Conservation (phyloP, 2,329 filamentous ascomycete genomes). For the Trichoderma sp. region DNA sequence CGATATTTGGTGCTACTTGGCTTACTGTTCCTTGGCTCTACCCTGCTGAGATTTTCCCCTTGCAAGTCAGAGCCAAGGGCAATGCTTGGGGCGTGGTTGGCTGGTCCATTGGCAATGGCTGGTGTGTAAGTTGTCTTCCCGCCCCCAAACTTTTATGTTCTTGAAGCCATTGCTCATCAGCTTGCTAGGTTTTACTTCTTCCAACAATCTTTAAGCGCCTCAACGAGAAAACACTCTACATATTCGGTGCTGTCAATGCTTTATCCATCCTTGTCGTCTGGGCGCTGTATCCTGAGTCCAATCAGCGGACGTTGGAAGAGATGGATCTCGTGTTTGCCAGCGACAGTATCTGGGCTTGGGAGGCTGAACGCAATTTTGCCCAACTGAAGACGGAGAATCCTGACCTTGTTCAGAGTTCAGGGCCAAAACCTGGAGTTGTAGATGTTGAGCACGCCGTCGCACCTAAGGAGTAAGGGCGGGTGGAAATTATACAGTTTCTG, state of each 20-base stretch:
- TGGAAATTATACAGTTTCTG: neutral
- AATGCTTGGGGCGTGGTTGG: constrained; percentile 75
- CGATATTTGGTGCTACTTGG: constrained; percentile 45
- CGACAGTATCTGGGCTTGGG: constrained; percentile 67
- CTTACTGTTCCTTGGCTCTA: constrained; percentile 60
- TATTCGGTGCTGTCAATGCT: constrained; percentile 68
- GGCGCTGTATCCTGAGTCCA: constrained; percentile 72
- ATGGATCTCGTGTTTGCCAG: constrained; percentile 72
- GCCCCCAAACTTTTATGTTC: neutral
- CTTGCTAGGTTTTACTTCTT: constrained; percentile 43
- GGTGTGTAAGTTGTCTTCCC: constrained; percentile 36
- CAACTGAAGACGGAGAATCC: constrained; percentile 61
- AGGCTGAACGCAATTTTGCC: constrained; percentile 64
- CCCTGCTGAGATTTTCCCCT: constrained; percentile 70
- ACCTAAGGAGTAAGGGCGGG: neutral
- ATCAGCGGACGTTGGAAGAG: constrained; percentile 70
- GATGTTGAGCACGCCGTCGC: constrained; percentile 26
- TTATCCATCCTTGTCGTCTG: constrained; percentile 68
- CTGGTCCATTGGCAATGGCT: constrained; percentile 74
- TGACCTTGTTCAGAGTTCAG: constrained; percentile 33
- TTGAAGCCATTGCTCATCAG: constrained; percentile 30
- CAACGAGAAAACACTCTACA: constrained; percentile 69
- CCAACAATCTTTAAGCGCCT: constrained; percentile 63
- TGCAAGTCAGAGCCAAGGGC: constrained; percentile 68
- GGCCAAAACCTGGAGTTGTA: constrained; percentile 13